Conservation (phyloP, 129 eudicot genomes). For the Saussurea involucrata region DNA sequence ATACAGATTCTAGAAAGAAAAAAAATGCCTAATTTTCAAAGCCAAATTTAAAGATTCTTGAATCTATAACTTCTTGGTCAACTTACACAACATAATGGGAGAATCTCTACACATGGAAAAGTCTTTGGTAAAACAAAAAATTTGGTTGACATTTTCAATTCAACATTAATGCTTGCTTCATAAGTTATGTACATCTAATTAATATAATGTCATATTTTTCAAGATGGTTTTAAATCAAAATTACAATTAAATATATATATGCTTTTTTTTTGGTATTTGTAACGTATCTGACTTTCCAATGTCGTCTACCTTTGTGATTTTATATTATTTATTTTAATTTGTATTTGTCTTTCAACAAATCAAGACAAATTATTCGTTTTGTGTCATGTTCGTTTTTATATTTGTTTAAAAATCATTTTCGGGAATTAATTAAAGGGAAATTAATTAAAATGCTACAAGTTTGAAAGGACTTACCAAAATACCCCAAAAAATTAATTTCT, state of each 20-base stretch:
- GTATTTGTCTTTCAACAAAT: background rate
- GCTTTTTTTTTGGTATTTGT: background rate
- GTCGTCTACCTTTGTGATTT: background rate
- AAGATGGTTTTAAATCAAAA: background rate
- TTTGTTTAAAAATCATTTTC: background rate
- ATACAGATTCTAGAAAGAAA: background rate
- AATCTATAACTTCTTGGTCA: conserved; percentile 2
- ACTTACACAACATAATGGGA: background rate
- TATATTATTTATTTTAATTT: background rate
- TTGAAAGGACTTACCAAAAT: too few relatives aligned
- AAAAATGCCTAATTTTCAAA: background rate
- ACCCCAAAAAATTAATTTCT: too few relatives aligned
- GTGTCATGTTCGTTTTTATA: background rate
- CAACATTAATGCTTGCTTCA: conserved; percentile 5
- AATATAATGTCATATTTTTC: background rate
- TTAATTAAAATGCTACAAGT: too few relatives aligned
- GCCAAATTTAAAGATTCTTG: conserved; percentile 7
- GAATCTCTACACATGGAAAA: conserved; percentile 13
- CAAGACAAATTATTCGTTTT: background rate
- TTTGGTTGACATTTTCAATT: conserved; percentile 1
- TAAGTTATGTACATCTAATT: background rate
- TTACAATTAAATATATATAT: background rate
- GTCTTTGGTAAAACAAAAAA: background rate
- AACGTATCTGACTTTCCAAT: background rate
- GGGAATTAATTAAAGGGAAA: too few relatives aligned